A percentile compares a stretch with the other conserved stretches of the same genome.
phyloP scores from a whole-genome alignment of 2,329 filamentous ascomycete genomes.

The Samsoniella hepiali region DNA sequence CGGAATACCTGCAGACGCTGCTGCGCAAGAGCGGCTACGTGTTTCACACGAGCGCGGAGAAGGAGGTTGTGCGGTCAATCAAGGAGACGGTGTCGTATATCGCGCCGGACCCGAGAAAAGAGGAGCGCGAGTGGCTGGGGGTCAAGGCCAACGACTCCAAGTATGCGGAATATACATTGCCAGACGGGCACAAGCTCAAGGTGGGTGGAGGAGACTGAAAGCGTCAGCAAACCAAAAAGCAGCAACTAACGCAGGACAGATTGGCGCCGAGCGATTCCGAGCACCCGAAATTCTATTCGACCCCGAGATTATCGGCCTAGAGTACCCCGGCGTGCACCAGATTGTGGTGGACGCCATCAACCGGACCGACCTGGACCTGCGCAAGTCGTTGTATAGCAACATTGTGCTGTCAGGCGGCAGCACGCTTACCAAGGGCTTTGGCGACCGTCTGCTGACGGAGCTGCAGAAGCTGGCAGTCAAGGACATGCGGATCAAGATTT shows the following conservation, averaged over 20 bases:
- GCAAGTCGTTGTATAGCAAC: conserved; percentile 91
- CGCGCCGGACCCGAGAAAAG: conserved; percentile 82
- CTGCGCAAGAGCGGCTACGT: conserved; percentile 89
- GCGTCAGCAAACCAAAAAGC: neutral
- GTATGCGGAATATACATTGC: conserved; percentile 80
- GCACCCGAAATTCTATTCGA: conserved; percentile 97
- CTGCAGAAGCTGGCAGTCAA: conserved; percentile 92
- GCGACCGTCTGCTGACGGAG: conserved; percentile 86
- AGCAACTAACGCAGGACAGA: conserved; percentile 43
- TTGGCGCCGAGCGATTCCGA: conserved; percentile 90
- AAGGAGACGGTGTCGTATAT: conserved; percentile 95
- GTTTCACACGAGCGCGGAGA: conserved; percentile 97
- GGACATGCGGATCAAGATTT: conserved; percentile 99
- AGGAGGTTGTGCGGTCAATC: conserved; percentile 96
- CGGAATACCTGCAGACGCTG: conserved; percentile 87
- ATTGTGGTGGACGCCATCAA: conserved; percentile 96
- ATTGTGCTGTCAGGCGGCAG: conserved; percentile 96
- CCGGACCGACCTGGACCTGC: conserved; percentile 90
- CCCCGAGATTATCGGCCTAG: conserved; percentile 91
- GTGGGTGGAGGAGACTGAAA: conserved; percentile 38
- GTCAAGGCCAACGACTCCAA: conserved; percentile 75
- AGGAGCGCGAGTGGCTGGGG: conserved; percentile 93
- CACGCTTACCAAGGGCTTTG: conserved; percentile 95
- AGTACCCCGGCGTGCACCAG: conserved; percentile 96
- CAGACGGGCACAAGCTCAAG: conserved; percentile 92